phyloP scores from a whole-genome alignment of 352 stramenopile species.

The Globisporangium barbulae region DNA sequence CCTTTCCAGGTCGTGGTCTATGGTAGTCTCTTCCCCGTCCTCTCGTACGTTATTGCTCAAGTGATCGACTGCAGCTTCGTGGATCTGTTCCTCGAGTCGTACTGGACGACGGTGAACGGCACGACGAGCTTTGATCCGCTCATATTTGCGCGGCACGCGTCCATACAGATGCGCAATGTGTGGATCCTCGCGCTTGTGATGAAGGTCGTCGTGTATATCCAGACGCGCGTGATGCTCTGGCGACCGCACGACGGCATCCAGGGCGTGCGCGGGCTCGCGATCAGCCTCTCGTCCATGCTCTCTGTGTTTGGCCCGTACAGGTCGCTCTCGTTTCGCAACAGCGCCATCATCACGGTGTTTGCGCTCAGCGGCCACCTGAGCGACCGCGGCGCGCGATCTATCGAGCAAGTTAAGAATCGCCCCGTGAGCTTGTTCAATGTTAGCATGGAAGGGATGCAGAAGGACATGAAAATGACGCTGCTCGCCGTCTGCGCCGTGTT shows the following conservation, averaged over 20 bases:
- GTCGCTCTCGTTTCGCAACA: slow-evolving; percentile 18
- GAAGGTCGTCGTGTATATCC: slow-evolving; percentile 19
- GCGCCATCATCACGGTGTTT: slow-evolving; percentile 14
- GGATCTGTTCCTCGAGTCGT: slow-evolving; percentile 34
- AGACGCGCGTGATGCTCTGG: slow-evolving; percentile 18
- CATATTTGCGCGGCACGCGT: slow-evolving; percentile 26
- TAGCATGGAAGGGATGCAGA: slow-evolving; percentile 16
- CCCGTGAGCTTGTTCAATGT: slow-evolving; percentile 17
- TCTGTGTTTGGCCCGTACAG: slow-evolving; percentile 34
- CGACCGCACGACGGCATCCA: slow-evolving; percentile 20
- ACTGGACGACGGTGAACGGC: slow-evolving; percentile 28
- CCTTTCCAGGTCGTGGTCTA: slow-evolving; percentile 59
- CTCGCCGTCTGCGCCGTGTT: slow-evolving; percentile 12
- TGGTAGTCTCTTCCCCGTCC: slow-evolving; percentile 35
- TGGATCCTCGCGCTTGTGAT: slow-evolving; percentile 38
- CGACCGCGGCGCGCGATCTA: not conserved
- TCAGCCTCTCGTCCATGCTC: slow-evolving; percentile 32
- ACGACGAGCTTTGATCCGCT: slow-evolving; percentile 20
- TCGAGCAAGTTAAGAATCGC: not conserved
- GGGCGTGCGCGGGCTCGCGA: slow-evolving; percentile 32
- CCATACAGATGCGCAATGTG: slow-evolving; percentile 44
- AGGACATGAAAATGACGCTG: slow-evolving; percentile 22
- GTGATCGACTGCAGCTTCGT: slow-evolving; percentile 39
- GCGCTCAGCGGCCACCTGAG: not conserved
- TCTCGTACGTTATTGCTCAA: slow-evolving; percentile 32